phyloP scores from a whole-genome alignment of 495 filamentous ascomycete genomes.

The Annulohypoxylon nitens region DNA sequence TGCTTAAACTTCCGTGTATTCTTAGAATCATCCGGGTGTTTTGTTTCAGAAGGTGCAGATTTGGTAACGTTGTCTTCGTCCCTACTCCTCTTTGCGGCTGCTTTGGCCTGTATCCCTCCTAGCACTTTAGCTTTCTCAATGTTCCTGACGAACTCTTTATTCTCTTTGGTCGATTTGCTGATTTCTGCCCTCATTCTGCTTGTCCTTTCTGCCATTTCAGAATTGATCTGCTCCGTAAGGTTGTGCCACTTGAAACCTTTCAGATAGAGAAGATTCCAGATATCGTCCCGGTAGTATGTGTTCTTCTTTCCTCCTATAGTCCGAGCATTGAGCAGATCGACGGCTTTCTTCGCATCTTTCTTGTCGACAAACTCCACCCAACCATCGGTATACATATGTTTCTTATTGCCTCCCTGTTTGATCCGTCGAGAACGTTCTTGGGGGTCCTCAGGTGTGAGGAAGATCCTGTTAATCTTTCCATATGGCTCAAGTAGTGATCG shows the following conservation, averaged over 20 bases:
- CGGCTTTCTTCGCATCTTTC: conserved; percentile 79
- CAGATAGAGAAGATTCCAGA: conserved; percentile 85
- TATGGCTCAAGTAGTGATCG: conserved; percentile 81
- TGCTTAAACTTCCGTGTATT: conserved; percentile 79
- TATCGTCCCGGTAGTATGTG: conserved; percentile 90
- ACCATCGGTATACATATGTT: conserved; percentile 87
- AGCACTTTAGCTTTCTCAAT: conserved; percentile 81
- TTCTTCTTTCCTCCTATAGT: conserved; percentile 91
- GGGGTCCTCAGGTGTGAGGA: conserved; percentile 84
- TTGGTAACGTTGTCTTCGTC: conserved; percentile 39
- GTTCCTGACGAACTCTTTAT: conserved; percentile 83
- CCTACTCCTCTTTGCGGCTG: conserved; percentile 69
- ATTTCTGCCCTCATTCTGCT: conserved; percentile 85
- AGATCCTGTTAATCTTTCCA: conserved; percentile 85
- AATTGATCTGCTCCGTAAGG: conserved; percentile 75
- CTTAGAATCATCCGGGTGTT: conserved; percentile 44
- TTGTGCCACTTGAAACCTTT: conserved; percentile 86
- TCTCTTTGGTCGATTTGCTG: conserved; percentile 80
- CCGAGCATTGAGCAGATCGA: conserved; percentile 85
- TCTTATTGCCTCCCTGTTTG: conserved; percentile 84
- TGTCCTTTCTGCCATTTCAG: conserved; percentile 86
- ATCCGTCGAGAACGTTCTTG: conserved; percentile 70
- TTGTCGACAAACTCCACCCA: conserved; percentile 92
- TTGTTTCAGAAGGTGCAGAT: not conserved
- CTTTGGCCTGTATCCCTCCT: conserved; percentile 75